Base-by-base conservation (phyloP, 257 asterid species). In the Dorcoceras hygrometricum region DNA sequence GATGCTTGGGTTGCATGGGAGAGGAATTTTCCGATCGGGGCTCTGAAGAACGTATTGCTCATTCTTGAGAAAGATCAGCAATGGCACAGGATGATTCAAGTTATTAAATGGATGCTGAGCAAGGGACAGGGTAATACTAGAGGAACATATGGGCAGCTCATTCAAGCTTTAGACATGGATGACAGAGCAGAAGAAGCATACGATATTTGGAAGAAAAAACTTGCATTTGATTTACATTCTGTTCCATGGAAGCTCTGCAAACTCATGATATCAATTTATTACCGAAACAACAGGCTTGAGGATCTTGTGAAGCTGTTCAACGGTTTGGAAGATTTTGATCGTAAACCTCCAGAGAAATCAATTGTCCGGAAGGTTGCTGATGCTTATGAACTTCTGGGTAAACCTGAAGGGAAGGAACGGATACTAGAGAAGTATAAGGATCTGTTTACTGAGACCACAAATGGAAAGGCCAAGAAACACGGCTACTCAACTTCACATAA, bases 1-100 rank as follows among this genome's bases (percentile, higher is more conserved):
- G 96, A 92, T 64, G 93, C 95, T 18, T 92, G 98, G 97, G 95
- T 84, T 71, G 97, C 97, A 0, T 89, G 95, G 96, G 98, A 92
- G 57, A 79, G 32, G 36, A 77, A 82, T 58, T 92, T 92, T 77
- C 97, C 98, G 0, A 84, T 92, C 11, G 98, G 87, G 51, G 63
- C 84, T 3, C 56, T 92, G 63, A 92, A 92, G 74, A 77, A 73
- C 3, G 91, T 82, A 0, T 24, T 89, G 20, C 76, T 82, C 25
- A 72, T 73, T 34, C 98, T 92, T 9, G 96, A 89, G 85, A 92
- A 81, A 73, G 87, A 87, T 68, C 88, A 92, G 20, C 96, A 92
- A 12, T 92, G 97, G 96, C 98, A 86, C 72, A 77, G 82, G 29
- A 72, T 83, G 50, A 71, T 92, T 71, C 98, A 92, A 69, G 97